Evolutionary conservation across 139 green algal genomes (phyloP).

Genomic region (Nannochloris sp.): DNA sequence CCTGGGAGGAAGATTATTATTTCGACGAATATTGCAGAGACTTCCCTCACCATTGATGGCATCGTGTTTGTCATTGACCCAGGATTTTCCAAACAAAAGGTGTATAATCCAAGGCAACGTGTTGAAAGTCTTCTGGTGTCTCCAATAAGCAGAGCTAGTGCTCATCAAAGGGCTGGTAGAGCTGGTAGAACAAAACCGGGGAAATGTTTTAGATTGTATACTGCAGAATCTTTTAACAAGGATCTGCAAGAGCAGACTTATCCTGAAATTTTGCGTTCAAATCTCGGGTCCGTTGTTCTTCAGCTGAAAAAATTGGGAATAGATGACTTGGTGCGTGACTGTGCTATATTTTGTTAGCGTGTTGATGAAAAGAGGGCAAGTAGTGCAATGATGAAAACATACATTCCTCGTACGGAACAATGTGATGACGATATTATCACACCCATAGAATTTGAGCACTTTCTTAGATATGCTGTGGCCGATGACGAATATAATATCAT

Average conservation of each 20-base stretch:
- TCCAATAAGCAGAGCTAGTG: conserved; percentile 88
- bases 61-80: conserved; percentile 99
- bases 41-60: conserved; percentile 97
- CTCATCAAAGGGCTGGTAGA: conserved; percentile 90
- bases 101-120: conserved; percentile 93
- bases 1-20: conserved; percentile 95
- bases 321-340: conserved; percentile 83
- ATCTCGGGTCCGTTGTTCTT: conserved; percentile 93
- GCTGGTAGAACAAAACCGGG: conserved; percentile 91
- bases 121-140: conserved; percentile 97
- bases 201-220: conserved; percentile 99
- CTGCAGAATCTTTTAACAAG: conserved; percentile 85
- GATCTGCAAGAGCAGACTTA: conserved; percentile 99
- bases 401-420: conserved; percentile 68
- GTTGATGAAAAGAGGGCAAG: conserved; percentile 3
- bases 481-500: conserved; percentile 24
- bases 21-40: conserved; percentile 99
- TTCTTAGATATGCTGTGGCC: conserved; percentile 10
- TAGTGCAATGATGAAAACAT: conserved; percentile 29
- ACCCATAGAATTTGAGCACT: conserved; percentile 65
- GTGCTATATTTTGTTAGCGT: not conserved
- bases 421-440: conserved; percentile 22
- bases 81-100: conserved; percentile 96
- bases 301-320: conserved; percentile 99
- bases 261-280: conserved; percentile 97